Base-by-base conservation (phyloP, 225 moss, liverwort and hornwort species). In the Polytrichum commune region DNA sequence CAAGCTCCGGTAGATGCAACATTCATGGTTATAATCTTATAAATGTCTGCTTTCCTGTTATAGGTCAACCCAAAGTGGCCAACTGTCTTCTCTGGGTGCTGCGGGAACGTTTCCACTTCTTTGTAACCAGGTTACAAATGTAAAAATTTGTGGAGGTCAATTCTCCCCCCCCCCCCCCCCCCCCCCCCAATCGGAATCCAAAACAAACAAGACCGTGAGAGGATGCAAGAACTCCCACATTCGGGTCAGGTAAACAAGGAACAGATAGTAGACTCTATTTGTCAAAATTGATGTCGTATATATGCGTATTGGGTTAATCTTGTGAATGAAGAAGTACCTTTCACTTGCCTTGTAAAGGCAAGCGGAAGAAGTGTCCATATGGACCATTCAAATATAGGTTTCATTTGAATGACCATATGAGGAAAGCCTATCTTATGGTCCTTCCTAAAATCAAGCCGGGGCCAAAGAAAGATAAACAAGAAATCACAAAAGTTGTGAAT, bases 11-110 rank as follows among this genome's bases (percentile, higher is more conserved):
- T 58, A 55, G 62, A 64, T 20, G 81, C 64, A 58, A 78, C 81
- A 54, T 81, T 85, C 85, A 85, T 76, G 29, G 85, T 85, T 60
- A 85, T 35, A n/a, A 85, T 79, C 23, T 46, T 81, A 71, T 81
- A 85, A 19, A 76, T 78, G 5, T 53, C 72, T 3, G 78, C 64
- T 2, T 35, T 68, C 23, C 27, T 57, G 19, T 85, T 68, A 30
- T 76, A 85, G 0, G 64, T 70, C 81, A 85, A 76, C 25, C 85
- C 85, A n/a, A 85, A 85, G 71, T 85, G 85, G 54, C 81, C 78
- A 22, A 85, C 85, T 19, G 75, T 81, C 67, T 74, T 81, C 78
- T 81, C 85, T 2, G 81, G 81, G 75, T 85, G 85, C 60, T 54
- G 76, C 35, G 76, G 73, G 25, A 85, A 13, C 74, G 81, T 18